Conservation (phyloP, 176 grass and related monocot species). For the Triticum timopheevii region DNA sequence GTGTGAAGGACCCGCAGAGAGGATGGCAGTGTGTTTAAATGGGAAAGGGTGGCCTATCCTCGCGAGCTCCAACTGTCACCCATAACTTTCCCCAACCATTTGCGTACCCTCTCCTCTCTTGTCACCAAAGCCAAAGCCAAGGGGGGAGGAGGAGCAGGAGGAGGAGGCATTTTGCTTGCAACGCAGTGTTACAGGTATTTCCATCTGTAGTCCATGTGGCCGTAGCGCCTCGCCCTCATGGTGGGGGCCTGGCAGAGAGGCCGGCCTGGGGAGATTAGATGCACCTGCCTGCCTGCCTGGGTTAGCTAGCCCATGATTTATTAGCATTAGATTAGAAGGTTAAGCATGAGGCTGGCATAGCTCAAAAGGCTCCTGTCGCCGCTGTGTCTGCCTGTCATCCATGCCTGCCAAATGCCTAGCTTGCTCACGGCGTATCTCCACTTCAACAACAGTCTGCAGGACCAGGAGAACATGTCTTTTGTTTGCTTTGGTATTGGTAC, state of each 20-base stretch:
- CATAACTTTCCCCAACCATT: slow-evolving; percentile 62
- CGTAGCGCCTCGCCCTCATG: slow-evolving; percentile 40
- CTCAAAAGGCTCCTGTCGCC: slow-evolving; percentile 46
- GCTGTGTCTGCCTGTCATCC: slow-evolving; percentile 51
- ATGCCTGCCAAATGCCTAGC: slow-evolving; percentile 32
- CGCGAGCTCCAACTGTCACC: slow-evolving; percentile 33
- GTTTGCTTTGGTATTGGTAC: slow-evolving; percentile 35
- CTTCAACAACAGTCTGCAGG: background rate
- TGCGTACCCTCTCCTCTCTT: slow-evolving; percentile 47
- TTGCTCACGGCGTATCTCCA: slow-evolving; percentile 32
- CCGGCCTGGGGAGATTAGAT: background rate
- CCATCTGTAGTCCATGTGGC: slow-evolving; percentile 65
- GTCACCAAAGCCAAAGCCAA: slow-evolving; percentile 36
- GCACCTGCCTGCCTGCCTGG: slow-evolving; percentile 30
- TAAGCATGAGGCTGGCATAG: slow-evolving; percentile 51
- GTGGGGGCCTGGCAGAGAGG: slow-evolving; percentile 34
- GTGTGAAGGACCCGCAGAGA: slow-evolving; percentile 47
- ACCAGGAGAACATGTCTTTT: slow-evolving; percentile 47
- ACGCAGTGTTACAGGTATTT: slow-evolving; percentile 56
- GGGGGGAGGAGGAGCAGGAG: background rate
- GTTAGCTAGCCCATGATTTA: slow-evolving; percentile 23
- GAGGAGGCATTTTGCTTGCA: slow-evolving; percentile 45
- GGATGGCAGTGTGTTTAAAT: slow-evolving; percentile 49
- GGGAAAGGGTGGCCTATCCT: slow-evolving; percentile 49
- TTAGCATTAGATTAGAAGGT: slow-evolving; percentile 39